Evolutionary conservation across 352 stramenopile species (phyloP).

Genomic region (Blastocystis sp.): DNA sequence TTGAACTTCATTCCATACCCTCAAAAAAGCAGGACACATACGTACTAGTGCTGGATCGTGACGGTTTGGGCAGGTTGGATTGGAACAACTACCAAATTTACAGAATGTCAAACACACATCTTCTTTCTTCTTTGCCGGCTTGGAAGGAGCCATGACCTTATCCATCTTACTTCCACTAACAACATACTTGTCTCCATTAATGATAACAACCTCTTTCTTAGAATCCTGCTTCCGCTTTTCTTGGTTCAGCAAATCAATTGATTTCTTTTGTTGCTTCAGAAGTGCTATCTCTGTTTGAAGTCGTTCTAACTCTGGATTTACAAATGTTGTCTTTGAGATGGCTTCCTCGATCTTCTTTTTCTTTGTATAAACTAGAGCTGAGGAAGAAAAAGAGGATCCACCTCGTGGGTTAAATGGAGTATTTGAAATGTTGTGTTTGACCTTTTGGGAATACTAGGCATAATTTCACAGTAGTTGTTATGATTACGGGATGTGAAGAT

Average conservation of each 20-base stretch:
- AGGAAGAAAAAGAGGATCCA: background rate
- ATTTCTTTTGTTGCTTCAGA: conserved; percentile 39
- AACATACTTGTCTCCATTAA: conserved; percentile 59
- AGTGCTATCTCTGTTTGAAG: conserved; percentile 15
- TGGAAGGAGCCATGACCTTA: background rate
- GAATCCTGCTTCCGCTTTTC: background rate
- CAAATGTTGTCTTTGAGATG: background rate
- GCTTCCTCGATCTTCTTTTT: background rate
- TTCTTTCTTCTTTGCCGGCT: background rate
- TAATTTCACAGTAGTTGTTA: too few species aligned
- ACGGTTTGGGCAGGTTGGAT: conserved; percentile 10
- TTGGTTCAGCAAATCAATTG: conserved; percentile 2
- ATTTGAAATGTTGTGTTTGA: background rate
- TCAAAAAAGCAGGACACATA: conserved; percentile 46
- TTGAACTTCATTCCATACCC: background rate
- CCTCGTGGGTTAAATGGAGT: conserved; percentile 31
- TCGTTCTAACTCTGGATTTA: conserved; percentile 17
- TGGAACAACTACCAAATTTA: conserved; percentile 18
- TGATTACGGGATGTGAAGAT: too few species aligned
- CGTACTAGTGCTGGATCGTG: conserved; percentile 25
- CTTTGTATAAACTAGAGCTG: background rate
- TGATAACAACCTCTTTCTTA: conserved; percentile 5
- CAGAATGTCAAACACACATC: conserved; percentile 32
- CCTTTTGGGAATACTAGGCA: too few species aligned
- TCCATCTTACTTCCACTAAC: conserved; percentile 54